phyloP scores from a whole-genome alignment of 2,329 filamentous ascomycete species.

The Colletotrichum sp. region DNA sequence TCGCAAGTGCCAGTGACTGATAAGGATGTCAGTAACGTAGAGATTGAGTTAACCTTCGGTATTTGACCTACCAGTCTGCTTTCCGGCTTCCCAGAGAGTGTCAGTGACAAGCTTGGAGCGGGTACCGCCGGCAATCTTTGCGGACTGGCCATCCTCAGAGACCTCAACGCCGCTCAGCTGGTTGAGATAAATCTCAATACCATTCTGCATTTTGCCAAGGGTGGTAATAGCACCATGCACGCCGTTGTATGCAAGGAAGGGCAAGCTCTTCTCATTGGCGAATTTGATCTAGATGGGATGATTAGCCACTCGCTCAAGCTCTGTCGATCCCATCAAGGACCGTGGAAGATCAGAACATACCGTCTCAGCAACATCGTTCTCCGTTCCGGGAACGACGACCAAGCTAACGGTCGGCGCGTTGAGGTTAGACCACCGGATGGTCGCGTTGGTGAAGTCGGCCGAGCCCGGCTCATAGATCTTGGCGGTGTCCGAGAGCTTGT shows the following conservation, averaged over 20 bases:
- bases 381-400: conserved; percentile 51
- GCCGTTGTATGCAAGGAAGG: conserved; percentile 59
- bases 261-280: conserved; percentile 49
- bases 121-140: conserved; percentile 53
- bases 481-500: conserved; percentile 40
- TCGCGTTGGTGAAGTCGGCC: conserved; percentile 39
- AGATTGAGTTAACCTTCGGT: neutral
- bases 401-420: conserved; percentile 46
- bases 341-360: conserved; percentile 32
- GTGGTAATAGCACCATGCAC: conserved; percentile 57
- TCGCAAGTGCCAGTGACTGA: conserved; percentile 56
- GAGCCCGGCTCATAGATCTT: conserved; percentile 48
- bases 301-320: neutral
- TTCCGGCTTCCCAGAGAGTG: conserved; percentile 52
- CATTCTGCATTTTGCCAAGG: conserved; percentile 50
- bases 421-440: conserved; percentile 50
- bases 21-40: neutral
- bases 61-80: conserved; percentile 47
- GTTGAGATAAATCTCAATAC: conserved; percentile 54
- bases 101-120: conserved; percentile 51
- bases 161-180: conserved; percentile 48
- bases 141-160: conserved; percentile 46
- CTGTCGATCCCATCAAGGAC: neutral
- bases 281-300: conserved; percentile 34
- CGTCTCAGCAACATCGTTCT: conserved; percentile 53